phyloP scores from a whole-genome alignment of 768 basidiomycete species.

The Leccinum pellstonianum region DNA sequence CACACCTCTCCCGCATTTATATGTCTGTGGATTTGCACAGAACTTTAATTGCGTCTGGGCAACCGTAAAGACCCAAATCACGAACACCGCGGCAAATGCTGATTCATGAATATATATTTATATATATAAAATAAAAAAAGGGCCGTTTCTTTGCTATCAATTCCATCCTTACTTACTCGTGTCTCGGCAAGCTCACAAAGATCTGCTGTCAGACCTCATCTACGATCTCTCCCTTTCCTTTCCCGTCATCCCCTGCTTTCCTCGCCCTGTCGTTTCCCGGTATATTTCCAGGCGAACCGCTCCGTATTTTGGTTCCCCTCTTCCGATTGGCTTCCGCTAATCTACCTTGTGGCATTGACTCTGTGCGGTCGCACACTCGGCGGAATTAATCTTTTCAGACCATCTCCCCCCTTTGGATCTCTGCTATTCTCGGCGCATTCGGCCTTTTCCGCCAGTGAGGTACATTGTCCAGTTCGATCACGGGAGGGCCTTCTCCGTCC shows the following conservation, averaged over 20 bases:
- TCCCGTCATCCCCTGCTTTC: conserved; percentile 32
- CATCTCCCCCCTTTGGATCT: conserved; percentile 47
- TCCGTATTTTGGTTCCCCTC: conserved; percentile 41
- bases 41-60: conserved; percentile 32
- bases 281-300: conserved; percentile 43
- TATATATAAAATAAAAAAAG: conserved; percentile 24
- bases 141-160: conserved; percentile 32
- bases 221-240: conserved; percentile 29
- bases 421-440: conserved; percentile 33
- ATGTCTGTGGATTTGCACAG: conserved; percentile 28
- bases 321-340: conserved; percentile 48
- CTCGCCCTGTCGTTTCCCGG: conserved; percentile 41
- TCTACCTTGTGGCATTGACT: conserved; percentile 40
- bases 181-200: conserved; percentile 28
- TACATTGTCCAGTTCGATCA: conserved; percentile 33
- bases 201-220: conserved; percentile 17
- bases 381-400: conserved; percentile 37
- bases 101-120: conserved; percentile 20
- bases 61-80: conserved; percentile 20
- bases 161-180: conserved; percentile 22
- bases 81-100: conserved; percentile 31
- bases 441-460: conserved; percentile 33
- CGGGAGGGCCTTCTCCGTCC: conserved; percentile 12
- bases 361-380: conserved; percentile 30
- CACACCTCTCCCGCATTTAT: conserved; percentile 27